Evolutionary conservation across 2,329 filamentous ascomycete species (phyloP).

Genomic region (Xylaria sp.): DNA sequence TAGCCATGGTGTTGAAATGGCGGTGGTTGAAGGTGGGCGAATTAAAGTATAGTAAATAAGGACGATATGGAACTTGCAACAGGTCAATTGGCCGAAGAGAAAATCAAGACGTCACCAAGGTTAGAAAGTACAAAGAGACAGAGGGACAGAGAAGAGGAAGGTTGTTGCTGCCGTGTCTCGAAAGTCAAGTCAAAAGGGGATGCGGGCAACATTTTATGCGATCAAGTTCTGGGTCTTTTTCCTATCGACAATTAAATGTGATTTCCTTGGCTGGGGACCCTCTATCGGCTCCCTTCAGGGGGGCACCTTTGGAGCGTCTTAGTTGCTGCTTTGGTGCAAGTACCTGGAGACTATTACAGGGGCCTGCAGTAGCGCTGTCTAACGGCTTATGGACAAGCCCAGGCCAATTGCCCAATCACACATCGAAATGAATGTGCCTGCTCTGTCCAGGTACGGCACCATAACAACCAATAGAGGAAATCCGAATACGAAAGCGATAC

Average conservation of each 20-base stretch:
- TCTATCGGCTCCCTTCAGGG: neutral
- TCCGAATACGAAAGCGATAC: constrained; percentile 33
- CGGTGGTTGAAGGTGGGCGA: neutral
- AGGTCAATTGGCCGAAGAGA: constrained; percentile 14
- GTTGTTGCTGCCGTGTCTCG: constrained; percentile 16
- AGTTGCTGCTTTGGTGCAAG: no score
- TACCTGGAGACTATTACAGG: neutral
- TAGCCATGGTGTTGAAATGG: constrained; percentile 48
- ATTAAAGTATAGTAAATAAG: neutral
- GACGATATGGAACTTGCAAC: no score
- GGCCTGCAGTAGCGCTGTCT: neutral
- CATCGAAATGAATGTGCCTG: no score
- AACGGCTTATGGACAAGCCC: neutral
- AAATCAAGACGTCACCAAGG: neutral
- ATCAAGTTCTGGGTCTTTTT: constrained; percentile 12
- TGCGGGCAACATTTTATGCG: constrained; percentile 27
- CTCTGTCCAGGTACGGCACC: no score
- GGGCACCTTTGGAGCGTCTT: neutral
- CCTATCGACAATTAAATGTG: constrained; percentile 19
- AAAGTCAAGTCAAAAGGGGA: constrained; percentile 20
- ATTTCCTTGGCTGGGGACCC: neutral
- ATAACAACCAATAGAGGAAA: neutral
- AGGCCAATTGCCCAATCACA: constrained; percentile 4
- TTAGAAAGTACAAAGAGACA: neutral
- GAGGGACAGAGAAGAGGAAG: neutral